Conservation (phyloP, 129 eudicot species). For the Rutidosis leptorrhynchoides region DNA sequence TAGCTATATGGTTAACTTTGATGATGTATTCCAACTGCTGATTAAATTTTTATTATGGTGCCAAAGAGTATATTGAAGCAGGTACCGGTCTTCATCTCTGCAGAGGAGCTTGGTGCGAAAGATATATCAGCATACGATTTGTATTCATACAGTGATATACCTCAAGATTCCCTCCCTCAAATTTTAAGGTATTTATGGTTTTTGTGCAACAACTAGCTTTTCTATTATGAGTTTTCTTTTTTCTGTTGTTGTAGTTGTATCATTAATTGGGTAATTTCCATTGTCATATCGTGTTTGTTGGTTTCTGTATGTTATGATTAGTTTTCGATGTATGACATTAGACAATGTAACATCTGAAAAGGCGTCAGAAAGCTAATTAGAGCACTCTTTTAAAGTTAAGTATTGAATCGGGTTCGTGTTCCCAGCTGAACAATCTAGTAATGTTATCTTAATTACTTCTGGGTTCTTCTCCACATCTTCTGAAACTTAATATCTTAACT, state of each 20-base stretch:
- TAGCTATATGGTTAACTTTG: slow-evolving; percentile 1
- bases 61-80: slow-evolving; percentile 47
- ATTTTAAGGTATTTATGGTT: slow-evolving; percentile 48
- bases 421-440: slow-evolving; percentile 1
- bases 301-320: slow-evolving; percentile 3
- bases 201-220: slow-evolving; percentile 4
- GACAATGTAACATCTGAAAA: neutral
- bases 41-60: slow-evolving; percentile 17
- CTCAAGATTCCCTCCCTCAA: slow-evolving; percentile 55
- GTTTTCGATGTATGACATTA: neutral
- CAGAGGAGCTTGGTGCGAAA: slow-evolving; percentile 72
- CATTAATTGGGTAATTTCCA: neutral
- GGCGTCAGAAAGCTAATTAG: neutral
- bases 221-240: slow-evolving; percentile 9
- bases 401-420: neutral
- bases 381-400: neutral
- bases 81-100: slow-evolving; percentile 62
- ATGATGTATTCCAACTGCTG: neutral
- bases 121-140: slow-evolving; percentile 63
- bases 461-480: neutral
- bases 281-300: neutral
- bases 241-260: neutral
- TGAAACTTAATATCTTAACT: slow-evolving; percentile 5
- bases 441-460: neutral
- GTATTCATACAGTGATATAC: slow-evolving; percentile 51